Base-by-base conservation (phyloP, 2,329 filamentous ascomycete genomes). In the Reticulascus tulasneorum region DNA sequence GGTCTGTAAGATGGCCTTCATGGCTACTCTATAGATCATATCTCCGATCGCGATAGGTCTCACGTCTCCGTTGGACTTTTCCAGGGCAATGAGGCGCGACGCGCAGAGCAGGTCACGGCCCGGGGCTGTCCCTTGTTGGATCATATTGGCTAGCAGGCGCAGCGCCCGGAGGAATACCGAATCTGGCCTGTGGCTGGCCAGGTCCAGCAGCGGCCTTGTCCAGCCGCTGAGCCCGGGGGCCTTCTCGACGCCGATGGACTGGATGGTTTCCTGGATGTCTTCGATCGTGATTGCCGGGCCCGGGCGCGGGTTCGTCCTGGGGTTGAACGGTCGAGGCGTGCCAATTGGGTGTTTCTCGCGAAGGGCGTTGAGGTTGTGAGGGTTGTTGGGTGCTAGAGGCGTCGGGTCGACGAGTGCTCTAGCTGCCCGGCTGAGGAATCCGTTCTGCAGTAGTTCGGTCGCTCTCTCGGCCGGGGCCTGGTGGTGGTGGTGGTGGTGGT, bases 1-100 rank as follows among this genome's bases (percentile, higher is more conserved):
- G 29, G 29, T 31, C 17, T 10, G 12, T n/a, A 31, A 21, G 29
- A 31, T 31, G 15, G 18, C 29, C 18, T 31, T 31, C 6, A 31
- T 13, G 18, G 29, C 29, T 5, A 31, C 29, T n/a, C 18, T 20
- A 21, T 31, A 31, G 10, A 31, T n/a, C 9, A 31, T 18, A 21
- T 31, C 29, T 6, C 29, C 29, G 21, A 31, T 21, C 6, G 29
- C 29, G 12, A 31, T 31, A 31, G 29, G 29, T 20, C 29, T 5
- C 12, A 31, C 17, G 5, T 21, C 29, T 12, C 29, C 29, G 12
- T 21, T 31, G n/a, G n/a, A n/a, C n/a, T n/a, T n/a, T n/a, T n/a
- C n/a, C n/a, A n/a, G n/a, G n/a, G n/a, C n/a, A n/a, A 31, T 13
- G 7, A 31, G 29, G 9, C 18, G 15, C 5, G 18, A 20, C 6